These are phyloP conservation scores for Hymenoscyphus scutula DNA, from an alignment of 2,329 filamentous ascomycete species.

Conservation along the genomic window DNA sequence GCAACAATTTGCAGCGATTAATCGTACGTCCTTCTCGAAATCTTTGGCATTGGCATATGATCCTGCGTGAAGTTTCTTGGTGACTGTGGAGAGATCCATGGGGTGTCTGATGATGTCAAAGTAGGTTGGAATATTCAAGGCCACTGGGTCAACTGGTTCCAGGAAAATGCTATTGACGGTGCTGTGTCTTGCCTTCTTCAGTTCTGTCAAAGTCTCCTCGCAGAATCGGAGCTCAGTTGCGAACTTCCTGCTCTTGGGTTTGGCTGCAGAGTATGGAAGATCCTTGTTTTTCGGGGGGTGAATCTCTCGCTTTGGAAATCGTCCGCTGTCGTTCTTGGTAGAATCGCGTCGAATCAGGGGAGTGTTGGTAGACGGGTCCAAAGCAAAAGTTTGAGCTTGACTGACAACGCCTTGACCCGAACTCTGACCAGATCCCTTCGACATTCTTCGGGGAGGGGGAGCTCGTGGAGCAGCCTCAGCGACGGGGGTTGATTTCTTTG, in stretches of 20 bases:
- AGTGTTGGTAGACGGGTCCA: conserved; percentile 68
- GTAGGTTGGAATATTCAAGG: conserved; percentile 89
- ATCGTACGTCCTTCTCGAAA: conserved; percentile 76
- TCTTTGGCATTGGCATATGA: conserved; percentile 81
- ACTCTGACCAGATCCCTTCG: conserved; percentile 33
- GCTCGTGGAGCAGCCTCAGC: conserved; percentile 39
- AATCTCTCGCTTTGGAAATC: conserved; percentile 87
- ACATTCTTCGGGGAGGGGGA: conserved; percentile 39
- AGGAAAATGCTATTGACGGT: conserved; percentile 72
- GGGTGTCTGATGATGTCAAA: conserved; percentile 93
- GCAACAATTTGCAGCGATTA: conserved; percentile 87
- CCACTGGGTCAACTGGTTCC: conserved; percentile 86
- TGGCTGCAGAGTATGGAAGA: conserved; percentile 74
- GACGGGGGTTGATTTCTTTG: conserved; percentile 41
- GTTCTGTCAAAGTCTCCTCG: conserved; percentile 73
- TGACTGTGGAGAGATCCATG: conserved; percentile 89
- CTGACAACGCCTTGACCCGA: conserved; percentile 36
- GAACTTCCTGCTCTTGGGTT: conserved; percentile 87
- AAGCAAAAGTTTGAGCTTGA: conserved; percentile 64
- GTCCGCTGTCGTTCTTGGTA: conserved; percentile 70
- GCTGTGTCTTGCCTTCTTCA: conserved; percentile 72
- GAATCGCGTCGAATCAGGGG: conserved; percentile 86
- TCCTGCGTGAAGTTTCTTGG: conserved; percentile 70
- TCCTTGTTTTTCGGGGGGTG: conserved; percentile 89
- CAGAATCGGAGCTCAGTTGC: conserved; percentile 89